phyloP scores from a whole-genome alignment of 2,329 filamentous ascomycete species.

The Alternaria longipes region DNA sequence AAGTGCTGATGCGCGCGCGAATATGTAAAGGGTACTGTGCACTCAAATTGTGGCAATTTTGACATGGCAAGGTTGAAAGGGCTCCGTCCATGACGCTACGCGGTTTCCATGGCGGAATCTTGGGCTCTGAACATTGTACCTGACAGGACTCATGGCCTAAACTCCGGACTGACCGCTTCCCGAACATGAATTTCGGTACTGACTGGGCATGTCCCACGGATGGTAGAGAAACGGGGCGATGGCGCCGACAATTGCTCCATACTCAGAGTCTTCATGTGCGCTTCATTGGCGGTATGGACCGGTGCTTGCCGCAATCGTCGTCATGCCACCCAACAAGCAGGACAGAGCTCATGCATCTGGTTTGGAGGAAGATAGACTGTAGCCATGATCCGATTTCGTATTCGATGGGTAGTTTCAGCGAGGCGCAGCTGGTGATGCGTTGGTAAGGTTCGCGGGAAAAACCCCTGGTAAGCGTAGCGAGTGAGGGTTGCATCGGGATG shows the following conservation, averaged over 20 bases:
- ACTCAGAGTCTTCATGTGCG: constrained; percentile 8
- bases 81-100: background rate
- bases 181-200: constrained; percentile 12
- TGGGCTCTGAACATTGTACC: constrained; percentile 4
- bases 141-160: constrained; percentile 13
- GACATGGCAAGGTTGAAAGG: constrained; percentile 1
- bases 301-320: constrained; percentile 20
- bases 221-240: constrained; percentile 17
- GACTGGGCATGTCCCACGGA: constrained; percentile 20
- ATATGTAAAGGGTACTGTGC: constrained; percentile 12
- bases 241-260: constrained; percentile 22
- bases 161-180: constrained; percentile 23
- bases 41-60: constrained; percentile 4
- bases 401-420: constrained; percentile 19
- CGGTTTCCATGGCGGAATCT: constrained; percentile 1
- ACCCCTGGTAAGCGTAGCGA: constrained; percentile 24
- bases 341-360: constrained; percentile 16
- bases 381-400: constrained; percentile 18
- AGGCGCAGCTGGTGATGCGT: constrained; percentile 23
- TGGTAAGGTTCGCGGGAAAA: constrained; percentile 17
- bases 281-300: constrained; percentile 20
- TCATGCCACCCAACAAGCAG: constrained; percentile 22
- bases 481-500: constrained; percentile 27
- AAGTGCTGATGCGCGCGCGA: constrained; percentile 8
- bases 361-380: constrained; percentile 13